phyloP scores from a whole-genome alignment of 352 stramenopile species.

The Halophytophthora polymorphica region DNA sequence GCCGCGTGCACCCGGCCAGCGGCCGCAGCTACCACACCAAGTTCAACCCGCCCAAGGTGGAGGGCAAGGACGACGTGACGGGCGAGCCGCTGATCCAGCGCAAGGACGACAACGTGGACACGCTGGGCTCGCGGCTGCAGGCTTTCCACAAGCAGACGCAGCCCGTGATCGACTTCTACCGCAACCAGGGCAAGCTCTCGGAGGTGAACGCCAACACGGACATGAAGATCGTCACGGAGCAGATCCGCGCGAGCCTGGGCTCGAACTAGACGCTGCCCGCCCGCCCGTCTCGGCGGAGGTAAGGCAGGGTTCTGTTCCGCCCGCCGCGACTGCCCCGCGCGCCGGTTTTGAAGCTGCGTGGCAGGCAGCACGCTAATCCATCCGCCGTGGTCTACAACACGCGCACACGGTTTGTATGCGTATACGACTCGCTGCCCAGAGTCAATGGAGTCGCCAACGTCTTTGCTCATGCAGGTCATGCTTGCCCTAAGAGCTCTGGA shows the following conservation, averaged over 20 bases:
- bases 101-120: constrained; percentile 95
- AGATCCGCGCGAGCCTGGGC: constrained; percentile 78
- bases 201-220: constrained; percentile 91
- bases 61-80: constrained; percentile 91
- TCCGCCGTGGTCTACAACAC: no score
- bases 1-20: constrained; percentile 94
- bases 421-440: no score
- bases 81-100: constrained; percentile 96
- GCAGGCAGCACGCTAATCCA: no score
- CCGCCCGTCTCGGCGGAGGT: background rate
- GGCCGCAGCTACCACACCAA: constrained; percentile 98
- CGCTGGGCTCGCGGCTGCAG: constrained; percentile 89
- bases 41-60: constrained; percentile 94
- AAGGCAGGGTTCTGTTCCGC: no score
- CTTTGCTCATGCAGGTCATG: no score
- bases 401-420: no score
- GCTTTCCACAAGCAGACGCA: constrained; percentile 97
- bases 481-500: no score
- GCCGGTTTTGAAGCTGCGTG: no score
- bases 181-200: constrained; percentile 78
- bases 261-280: constrained; percentile 64
- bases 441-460: no score
- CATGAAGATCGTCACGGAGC: constrained; percentile 79
- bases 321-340: no score
- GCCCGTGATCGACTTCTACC: constrained; percentile 93